Conservation (phyloP, 805 yeast genomes). For the Maudiozyma turicensis region DNA sequence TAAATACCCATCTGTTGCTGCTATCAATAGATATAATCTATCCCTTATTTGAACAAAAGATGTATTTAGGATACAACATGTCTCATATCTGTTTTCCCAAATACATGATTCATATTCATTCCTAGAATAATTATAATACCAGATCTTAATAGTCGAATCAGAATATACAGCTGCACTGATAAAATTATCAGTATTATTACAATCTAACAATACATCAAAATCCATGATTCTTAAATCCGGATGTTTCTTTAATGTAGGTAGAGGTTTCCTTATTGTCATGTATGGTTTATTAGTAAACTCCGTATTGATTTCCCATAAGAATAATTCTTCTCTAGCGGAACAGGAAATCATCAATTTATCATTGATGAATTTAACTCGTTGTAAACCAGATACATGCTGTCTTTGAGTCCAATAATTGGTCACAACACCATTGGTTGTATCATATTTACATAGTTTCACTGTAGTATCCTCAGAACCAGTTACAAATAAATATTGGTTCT, state of each 20-base stretch:
- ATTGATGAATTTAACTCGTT: constrained; percentile 54
- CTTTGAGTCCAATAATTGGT: constrained; percentile 51
- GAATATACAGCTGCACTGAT: constrained; percentile 66
- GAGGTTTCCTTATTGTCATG: constrained; percentile 39
- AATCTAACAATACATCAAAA: constrained; percentile 43
- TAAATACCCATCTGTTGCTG: constrained; percentile 80
- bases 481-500: constrained; percentile 37
- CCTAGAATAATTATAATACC: constrained; percentile 38
- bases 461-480: constrained; percentile 90
- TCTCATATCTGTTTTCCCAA: constrained; percentile 45
- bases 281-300: constrained; percentile 32
- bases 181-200: constrained; percentile 11
- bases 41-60: constrained; percentile 32
- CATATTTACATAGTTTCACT: constrained; percentile 42
- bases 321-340: constrained; percentile 83
- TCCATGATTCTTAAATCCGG: constrained; percentile 92
- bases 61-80: constrained; percentile 68
- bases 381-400: constrained; percentile 84
- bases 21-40: constrained; percentile 36
- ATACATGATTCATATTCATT: constrained; percentile 35
- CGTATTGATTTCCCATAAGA: constrained; percentile 58
- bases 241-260: constrained; percentile 46
- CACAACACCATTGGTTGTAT: constrained; percentile 33
- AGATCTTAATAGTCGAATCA: constrained; percentile 64
- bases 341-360: constrained; percentile 41